Percentiles rank a stretch among this genome's conserved stretches.
Evolutionary conservation across 2,329 filamentous ascomycete species (phyloP).

Genomic region (Phialophora macrospora): DNA sequence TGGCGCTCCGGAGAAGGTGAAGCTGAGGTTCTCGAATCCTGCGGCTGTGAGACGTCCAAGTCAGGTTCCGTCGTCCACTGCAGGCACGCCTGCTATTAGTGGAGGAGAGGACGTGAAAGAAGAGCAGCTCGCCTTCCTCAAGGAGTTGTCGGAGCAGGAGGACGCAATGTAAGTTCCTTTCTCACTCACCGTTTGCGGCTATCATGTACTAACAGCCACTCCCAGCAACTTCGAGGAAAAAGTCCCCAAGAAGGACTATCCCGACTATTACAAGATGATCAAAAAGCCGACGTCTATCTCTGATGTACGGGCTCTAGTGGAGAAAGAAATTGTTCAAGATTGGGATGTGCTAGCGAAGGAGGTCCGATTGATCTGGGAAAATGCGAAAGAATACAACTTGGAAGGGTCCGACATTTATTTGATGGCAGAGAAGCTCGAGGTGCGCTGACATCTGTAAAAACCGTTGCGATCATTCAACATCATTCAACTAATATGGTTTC

Average conservation of each 20-base stretch:
- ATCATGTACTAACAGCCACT: conserved; percentile 36
- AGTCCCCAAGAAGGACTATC: conserved; percentile 57
- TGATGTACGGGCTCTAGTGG: conserved; percentile 75
- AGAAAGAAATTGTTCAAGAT: conserved; percentile 74
- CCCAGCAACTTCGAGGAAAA: conserved; percentile 63
- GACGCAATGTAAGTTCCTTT: conserved; percentile 28
- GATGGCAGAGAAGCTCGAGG: conserved; percentile 79
- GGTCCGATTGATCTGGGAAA: conserved; percentile 80
- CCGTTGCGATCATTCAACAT: neutral
- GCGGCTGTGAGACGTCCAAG: conserved; percentile 29
- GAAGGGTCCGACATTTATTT: conserved; percentile 84
- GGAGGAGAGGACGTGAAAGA: conserved; percentile 29
- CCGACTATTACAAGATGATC: conserved; percentile 84
- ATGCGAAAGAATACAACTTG: conserved; percentile 88
- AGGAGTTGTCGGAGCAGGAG: conserved; percentile 31
- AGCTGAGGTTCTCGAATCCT: conserved; percentile 30
- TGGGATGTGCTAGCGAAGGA: conserved; percentile 84
- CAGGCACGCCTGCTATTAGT: conserved; percentile 14
- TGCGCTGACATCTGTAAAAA: conserved; percentile 42
- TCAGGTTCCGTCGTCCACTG: conserved; percentile 28
- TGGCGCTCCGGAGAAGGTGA: conserved; percentile 32
- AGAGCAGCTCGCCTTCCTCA: conserved; percentile 33
- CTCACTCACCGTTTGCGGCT: neutral
- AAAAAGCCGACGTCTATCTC: conserved; percentile 78
- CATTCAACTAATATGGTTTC: neutral